A percentile compares a stretch with the other conserved stretches of the same genome.
Conservation (phyloP, 179 eudicot species). For the Corrigiola litoralis region DNA sequence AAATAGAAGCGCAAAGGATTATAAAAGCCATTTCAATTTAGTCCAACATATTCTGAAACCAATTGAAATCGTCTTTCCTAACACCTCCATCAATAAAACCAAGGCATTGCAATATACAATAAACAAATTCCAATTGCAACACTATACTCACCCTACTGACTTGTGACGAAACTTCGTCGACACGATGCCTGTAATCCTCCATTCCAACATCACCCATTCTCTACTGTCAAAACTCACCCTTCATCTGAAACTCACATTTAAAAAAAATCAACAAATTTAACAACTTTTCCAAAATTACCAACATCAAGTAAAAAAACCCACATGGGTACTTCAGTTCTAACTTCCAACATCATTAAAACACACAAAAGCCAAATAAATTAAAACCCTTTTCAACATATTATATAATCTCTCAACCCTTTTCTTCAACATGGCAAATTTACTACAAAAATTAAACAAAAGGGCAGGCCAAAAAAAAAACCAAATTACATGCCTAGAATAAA, state of each 20-base stretch:
- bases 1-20: no score
- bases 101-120: background rate
- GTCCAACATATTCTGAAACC: no score
- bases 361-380: background rate
- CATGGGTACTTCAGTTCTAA: background rate
- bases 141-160: slow-evolving; percentile 44
- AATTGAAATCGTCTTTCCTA: no score
- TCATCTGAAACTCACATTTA: background rate
- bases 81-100: no score
- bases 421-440: background rate
- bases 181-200: slow-evolving; percentile 35
- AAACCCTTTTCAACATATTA: background rate
- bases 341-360: background rate
- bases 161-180: slow-evolving; percentile 45
- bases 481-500: background rate
- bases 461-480: background rate
- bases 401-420: background rate
- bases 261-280: background rate
- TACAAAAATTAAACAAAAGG: background rate
- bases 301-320: no score
- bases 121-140: no score
- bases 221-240: background rate
- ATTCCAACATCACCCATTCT: slow-evolving; percentile 31
- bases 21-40: no score
- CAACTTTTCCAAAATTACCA: background rate